Conservation (phyloP, 2,329 filamentous ascomycete species). For the Penicillium sumatraense region DNA sequence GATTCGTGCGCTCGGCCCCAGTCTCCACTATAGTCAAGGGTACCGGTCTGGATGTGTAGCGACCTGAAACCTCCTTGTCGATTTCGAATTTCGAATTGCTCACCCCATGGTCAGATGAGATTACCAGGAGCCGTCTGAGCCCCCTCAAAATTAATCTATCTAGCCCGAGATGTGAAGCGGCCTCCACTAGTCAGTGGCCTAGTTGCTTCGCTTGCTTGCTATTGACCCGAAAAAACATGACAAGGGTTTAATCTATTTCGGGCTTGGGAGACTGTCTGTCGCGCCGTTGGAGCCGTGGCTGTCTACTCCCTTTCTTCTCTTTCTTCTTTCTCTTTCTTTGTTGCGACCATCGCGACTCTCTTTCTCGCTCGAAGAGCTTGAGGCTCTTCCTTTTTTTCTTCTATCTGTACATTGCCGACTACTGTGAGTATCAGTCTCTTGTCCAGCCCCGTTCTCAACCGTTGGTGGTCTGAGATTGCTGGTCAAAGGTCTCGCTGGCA, state of each 20-base stretch:
- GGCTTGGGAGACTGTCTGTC: constrained; percentile 1
- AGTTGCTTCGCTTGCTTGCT: neutral
- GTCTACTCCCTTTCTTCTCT: constrained; percentile 17
- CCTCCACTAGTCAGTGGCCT: neutral
- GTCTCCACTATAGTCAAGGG: constrained; percentile 1
- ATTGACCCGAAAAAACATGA: neutral
- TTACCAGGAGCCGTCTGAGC: constrained; percentile 1
- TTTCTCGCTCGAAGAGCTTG: constrained; percentile 31
- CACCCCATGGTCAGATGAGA: neutral
- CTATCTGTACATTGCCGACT: constrained; percentile 10
- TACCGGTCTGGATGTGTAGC: constrained; percentile 9
- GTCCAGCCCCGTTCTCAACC: constrained; percentile 2
- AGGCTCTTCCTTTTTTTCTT: constrained; percentile 29
- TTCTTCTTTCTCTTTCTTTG: constrained; percentile 20
- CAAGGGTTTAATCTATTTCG: constrained; percentile 19
- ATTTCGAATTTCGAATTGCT: constrained; percentile 4
- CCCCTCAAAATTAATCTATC: constrained; percentile 12
- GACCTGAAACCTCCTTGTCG: constrained; percentile 12
- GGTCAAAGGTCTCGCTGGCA: constrained; percentile 13
- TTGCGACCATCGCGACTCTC: constrained; percentile 11
- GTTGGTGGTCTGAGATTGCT: neutral
- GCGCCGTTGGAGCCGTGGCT: neutral
- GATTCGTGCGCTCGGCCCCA: constrained; percentile 20
- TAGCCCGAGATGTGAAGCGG: neutral
- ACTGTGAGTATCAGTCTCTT: constrained; percentile 15